Conservation (phyloP, 257 asterid genomes). For the Solanum bukasovii region DNA sequence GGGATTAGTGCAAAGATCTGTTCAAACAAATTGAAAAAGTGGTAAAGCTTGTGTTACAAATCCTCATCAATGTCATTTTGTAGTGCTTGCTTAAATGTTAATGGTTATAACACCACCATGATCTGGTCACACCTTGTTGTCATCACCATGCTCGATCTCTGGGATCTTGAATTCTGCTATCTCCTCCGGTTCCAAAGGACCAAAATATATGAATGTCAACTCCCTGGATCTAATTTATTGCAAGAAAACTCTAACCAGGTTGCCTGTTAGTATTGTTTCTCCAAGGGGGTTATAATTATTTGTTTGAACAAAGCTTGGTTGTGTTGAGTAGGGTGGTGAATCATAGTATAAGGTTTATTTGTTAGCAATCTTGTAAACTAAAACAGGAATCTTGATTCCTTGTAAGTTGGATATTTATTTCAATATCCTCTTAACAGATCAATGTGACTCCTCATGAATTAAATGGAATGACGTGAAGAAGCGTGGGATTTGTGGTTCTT, state of each 20-base stretch:
- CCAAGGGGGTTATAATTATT: not conserved
- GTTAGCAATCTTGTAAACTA: not conserved
- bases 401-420: slow-evolving; percentile 4
- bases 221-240: not conserved
- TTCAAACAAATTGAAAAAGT: not conserved
- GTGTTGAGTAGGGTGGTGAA: not conserved
- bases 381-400: not conserved
- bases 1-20: not conserved
- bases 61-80: not conserved
- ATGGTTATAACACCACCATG: not conserved
- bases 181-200: not conserved
- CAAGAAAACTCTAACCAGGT: not conserved
- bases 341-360: not conserved
- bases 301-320: slow-evolving; percentile 1
- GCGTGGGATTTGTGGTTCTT: not conserved
- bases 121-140: not conserved
- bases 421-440: not conserved
- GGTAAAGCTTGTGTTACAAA: not conserved
- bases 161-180: not conserved
- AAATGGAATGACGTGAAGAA: not conserved
- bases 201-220: not conserved
- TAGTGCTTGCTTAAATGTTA: not conserved
- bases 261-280: not conserved
- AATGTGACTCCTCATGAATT: not conserved
- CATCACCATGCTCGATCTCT: not conserved